Percentiles rank a stretch among this genome's conserved stretches.
These are phyloP conservation scores for Fonsecaea pugnacius DNA, from an alignment of 2,329 filamentous ascomycete species.

Conservation along the genomic window DNA sequence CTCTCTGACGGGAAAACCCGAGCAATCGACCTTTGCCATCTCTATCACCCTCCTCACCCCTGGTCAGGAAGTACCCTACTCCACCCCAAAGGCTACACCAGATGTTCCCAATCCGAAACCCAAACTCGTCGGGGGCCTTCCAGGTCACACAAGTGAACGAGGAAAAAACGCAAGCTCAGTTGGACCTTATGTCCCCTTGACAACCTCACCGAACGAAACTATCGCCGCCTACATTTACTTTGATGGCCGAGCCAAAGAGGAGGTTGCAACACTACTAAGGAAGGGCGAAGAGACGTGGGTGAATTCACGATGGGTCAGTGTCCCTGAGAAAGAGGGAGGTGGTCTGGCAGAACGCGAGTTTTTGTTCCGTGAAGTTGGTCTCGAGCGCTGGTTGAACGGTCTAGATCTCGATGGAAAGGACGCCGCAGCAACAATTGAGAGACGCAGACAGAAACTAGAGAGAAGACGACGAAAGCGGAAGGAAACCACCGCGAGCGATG, in stretches of 20 bases:
- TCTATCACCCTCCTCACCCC: constrained; percentile 94
- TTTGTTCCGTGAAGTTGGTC: constrained; percentile 91
- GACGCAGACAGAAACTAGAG: constrained; percentile 71
- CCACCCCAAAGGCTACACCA: constrained; percentile 77
- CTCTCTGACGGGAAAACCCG: constrained; percentile 72
- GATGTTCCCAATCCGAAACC: constrained; percentile 80
- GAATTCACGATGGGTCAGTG: constrained; percentile 95
- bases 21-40: constrained; percentile 95
- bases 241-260: constrained; percentile 90
- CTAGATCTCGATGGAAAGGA: constrained; percentile 93
- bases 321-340: constrained; percentile 87
- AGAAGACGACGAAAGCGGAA: constrained; percentile 80
- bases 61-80: constrained; percentile 87
- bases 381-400: constrained; percentile 96
- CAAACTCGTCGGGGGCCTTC: constrained; percentile 75
- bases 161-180: constrained; percentile 64
- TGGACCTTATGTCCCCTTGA: constrained; percentile 87
- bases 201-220: constrained; percentile 90
- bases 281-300: constrained; percentile 99
- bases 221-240: constrained; percentile 99
- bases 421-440: constrained; percentile 72
- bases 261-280: constrained; percentile 89
- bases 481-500: constrained; percentile 54
- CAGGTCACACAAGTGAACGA: constrained; percentile 57
- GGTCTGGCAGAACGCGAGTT: constrained; percentile 96